These are phyloP conservation scores for Lodderomyces metapsilosis DNA, from an alignment of 1,139 yeast species.

Conservation along the genomic window DNA sequence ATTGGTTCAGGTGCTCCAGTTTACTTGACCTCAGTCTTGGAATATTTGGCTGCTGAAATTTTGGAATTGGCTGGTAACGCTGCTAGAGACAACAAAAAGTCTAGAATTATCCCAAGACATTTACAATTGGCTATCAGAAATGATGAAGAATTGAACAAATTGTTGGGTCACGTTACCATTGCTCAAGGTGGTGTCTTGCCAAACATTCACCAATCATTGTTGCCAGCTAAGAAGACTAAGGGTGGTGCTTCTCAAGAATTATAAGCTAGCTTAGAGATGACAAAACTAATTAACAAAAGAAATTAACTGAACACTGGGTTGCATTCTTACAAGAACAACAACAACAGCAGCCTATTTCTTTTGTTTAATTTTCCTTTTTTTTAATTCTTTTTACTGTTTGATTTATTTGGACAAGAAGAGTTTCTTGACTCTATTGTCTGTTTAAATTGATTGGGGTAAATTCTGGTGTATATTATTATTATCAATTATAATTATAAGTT, in stretches of 20 bases:
- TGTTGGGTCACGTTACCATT: conserved; percentile 87
- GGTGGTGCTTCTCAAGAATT: conserved; percentile 79
- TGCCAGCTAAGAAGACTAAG: conserved; percentile 90
- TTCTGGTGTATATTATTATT: conserved; percentile 2
- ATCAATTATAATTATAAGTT: conserved; percentile 1
- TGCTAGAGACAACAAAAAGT: conserved; percentile 57
- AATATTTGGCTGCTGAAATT: conserved; percentile 54
- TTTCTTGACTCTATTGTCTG: not conserved
- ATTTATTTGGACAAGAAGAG: not conserved
- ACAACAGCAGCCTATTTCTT: too few relatives aligned
- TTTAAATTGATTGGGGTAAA: conserved; percentile 1
- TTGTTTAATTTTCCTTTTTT: not conserved
- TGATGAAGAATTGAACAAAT: conserved; percentile 54
- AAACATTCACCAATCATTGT: conserved; percentile 92
- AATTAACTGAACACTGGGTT: too few relatives aligned
- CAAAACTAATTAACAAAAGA: not conserved
- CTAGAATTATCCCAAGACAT: conserved; percentile 57
- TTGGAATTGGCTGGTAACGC: conserved; percentile 59
- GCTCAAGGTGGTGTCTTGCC: conserved; percentile 99
- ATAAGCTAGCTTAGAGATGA: conserved; percentile 29
- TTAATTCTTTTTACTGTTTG: conserved; percentile 2
- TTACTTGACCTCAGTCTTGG: conserved; percentile 52
- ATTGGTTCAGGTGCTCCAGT: conserved; percentile 58
- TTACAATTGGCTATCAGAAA: conserved; percentile 55
- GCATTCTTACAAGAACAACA: too few relatives aligned